These are phyloP conservation scores for Canariomyces notabilis DNA, from an alignment of 2,329 filamentous ascomycete species.

Conservation along the genomic window DNA sequence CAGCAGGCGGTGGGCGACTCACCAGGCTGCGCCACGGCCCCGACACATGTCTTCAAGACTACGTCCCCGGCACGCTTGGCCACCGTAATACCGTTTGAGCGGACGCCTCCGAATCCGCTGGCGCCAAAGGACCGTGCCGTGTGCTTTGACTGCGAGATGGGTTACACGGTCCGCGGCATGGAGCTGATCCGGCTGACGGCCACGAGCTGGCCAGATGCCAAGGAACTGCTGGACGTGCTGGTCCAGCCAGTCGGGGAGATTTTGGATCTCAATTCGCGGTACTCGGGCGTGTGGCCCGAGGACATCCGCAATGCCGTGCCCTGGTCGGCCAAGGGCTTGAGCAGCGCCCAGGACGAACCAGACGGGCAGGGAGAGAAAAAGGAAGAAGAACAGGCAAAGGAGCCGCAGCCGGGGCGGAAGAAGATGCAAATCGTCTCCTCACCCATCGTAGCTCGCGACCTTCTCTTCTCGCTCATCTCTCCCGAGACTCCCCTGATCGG, in stretches of 20 bases:
- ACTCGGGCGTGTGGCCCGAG: constrained; percentile 77
- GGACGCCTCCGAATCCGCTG: constrained; percentile 63
- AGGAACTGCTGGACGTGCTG: constrained; percentile 73
- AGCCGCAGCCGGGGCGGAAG: too few species aligned
- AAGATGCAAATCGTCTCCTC: constrained; percentile 69
- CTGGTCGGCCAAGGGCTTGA: constrained; percentile 34
- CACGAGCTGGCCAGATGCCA: constrained; percentile 76
- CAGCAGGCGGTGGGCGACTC: constrained; percentile 67
- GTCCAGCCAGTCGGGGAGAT: constrained; percentile 80
- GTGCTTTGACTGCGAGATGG: constrained; percentile 96
- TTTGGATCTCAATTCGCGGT: constrained; percentile 86
- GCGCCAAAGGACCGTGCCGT: constrained; percentile 57
- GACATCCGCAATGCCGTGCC: constrained; percentile 66
- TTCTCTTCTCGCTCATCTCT: constrained; percentile 71
- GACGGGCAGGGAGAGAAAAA: constrained; percentile 6
- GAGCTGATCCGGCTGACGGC: constrained; percentile 89
- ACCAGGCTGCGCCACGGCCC: constrained; percentile 64
- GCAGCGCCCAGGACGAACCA: background rate
- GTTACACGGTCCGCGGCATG: constrained; percentile 81
- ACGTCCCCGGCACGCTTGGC: constrained; percentile 72
- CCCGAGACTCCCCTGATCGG: constrained; percentile 81
- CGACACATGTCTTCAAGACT: constrained; percentile 84
- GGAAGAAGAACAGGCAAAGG: constrained; percentile 25
- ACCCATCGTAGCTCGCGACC: constrained; percentile 65
- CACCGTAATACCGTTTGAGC: constrained; percentile 69